phyloP scores from a whole-genome alignment of 768 basidiomycete species.

The Antrodiella citrinella region DNA sequence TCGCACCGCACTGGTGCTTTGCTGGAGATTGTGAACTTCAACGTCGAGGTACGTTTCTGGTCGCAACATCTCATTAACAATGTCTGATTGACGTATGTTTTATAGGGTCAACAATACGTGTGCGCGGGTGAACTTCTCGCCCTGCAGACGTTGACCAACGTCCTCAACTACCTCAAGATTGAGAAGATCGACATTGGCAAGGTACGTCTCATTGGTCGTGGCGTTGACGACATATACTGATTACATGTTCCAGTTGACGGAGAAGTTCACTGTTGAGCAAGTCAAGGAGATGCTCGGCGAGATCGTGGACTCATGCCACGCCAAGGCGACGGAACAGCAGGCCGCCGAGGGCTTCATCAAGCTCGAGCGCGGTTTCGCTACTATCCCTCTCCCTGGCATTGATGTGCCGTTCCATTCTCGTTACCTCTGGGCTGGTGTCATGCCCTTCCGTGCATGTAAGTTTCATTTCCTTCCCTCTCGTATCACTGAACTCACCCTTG shows the following conservation, averaged over 20 bases:
- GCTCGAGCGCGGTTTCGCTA: constrained; percentile 94
- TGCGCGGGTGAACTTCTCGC: constrained; percentile 95
- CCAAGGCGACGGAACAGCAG: constrained; percentile 71
- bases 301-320: constrained; percentile 78
- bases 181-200: constrained; percentile 92
- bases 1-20: constrained; percentile 67
- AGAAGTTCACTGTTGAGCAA: constrained; percentile 82
- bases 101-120: constrained; percentile 97
- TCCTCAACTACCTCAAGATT: constrained; percentile 91
- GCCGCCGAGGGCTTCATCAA: constrained; percentile 81
- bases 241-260: constrained; percentile 66
- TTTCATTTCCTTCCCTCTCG: constrained; percentile 14
- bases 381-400: constrained; percentile 91
- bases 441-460: constrained; percentile 95
- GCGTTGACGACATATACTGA: constrained; percentile 2
- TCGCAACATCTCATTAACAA: background rate
- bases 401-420: constrained; percentile 99
- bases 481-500: constrained; percentile 3
- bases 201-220: constrained; percentile 32
- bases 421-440: constrained; percentile 96
- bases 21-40: constrained; percentile 97
- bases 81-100: background rate
- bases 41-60: constrained; percentile 60
- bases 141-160: constrained; percentile 90
- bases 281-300: constrained; percentile 94